Evolutionary conservation across 352 stramenopile species (phyloP), one percentile per base, ranked within the genome.

Genomic region (Pythium scleroteichum): DNA sequence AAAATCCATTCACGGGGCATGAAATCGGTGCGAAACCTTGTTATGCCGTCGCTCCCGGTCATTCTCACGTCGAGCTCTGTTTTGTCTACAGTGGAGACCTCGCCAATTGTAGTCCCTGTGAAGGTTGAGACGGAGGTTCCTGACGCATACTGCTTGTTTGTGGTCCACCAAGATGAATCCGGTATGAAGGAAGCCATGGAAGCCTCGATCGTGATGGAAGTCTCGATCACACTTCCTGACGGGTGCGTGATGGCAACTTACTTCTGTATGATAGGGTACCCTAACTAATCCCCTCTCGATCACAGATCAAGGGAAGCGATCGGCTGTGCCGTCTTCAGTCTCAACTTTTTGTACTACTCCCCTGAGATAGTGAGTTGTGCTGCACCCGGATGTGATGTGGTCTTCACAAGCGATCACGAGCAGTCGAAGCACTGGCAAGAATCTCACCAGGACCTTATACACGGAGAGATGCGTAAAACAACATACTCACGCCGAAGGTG

Each of bases 281-380:
- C n/a, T n/a, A n/a, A n/a, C n/a, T n/a, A n/a, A n/a, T n/a, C n/a
- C 29, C 29, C 29, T 35, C 29, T 35, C 17, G 40, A 27, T 12
- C 44, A 14, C n/a, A 38, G 64, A 16, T 57, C 45, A 3, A 50
- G 48, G 27, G 22, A 65, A 42, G 22, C 55, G 0, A 59, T 82
- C 2, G 81, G 75, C 19, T 77, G 47, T 33, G 68, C 74, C 6
- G 54, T 81, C 12, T 92, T 92, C 65, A 90, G 76, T 52, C 64
- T 92, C n/a, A 88, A 81, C 53, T 92, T 87, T 38, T 44, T 92
- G 14, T 90, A 73, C 53, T 89, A 82, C 32, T 90, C 82, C 1
- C 68, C 86, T 52, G 66, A 85, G 23, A 61, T 42, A 1, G 79
- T 74, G 50, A 75, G 62, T 46, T 92, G 82, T 29, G 56, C 76